These are phyloP conservation scores for Inonotus hispidus DNA, from an alignment of 1,284 basidiomycete genomes.

Conservation along the genomic window DNA sequence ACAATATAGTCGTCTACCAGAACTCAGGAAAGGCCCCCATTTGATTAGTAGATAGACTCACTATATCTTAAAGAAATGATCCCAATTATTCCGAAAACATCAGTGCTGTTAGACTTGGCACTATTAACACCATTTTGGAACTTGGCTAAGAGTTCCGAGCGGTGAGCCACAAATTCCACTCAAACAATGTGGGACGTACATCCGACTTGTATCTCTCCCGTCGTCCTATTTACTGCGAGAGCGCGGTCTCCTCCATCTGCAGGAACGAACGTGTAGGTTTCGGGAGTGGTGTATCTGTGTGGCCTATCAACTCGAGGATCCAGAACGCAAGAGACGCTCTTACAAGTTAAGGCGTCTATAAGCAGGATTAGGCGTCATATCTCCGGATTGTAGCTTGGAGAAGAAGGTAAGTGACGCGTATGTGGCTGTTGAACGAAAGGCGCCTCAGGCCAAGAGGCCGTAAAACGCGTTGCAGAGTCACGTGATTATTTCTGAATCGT, in stretches of 20 bases:
- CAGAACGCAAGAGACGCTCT: constrained; percentile 21
- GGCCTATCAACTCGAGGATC: not conserved
- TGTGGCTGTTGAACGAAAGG: not conserved
- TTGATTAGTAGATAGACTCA: constrained; percentile 36
- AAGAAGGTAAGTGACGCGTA: not conserved
- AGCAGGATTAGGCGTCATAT: constrained; percentile 37
- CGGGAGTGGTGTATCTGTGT: constrained; percentile 9
- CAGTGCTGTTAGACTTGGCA: constrained; percentile 1
- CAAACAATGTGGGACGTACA: constrained; percentile 36
- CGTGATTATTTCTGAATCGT: too few relatives aligned
- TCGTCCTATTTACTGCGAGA: constrained; percentile 63
- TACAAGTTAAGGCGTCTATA: constrained; percentile 70
- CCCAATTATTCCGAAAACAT: constrained; percentile 65
- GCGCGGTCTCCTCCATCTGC: constrained; percentile 57
- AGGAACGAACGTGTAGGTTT: constrained; percentile 68
- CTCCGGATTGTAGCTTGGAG: not conserved
- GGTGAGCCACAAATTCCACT: not conserved
- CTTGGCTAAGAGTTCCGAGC: constrained; percentile 1
- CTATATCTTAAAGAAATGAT: constrained; percentile 83
- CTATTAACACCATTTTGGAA: constrained; percentile 10
- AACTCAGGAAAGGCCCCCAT: constrained; percentile 13
- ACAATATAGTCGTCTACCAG: constrained; percentile 86
- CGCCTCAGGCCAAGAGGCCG: not conserved
- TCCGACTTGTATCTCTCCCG: constrained; percentile 68
- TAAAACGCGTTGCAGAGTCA: not conserved